Evolutionary conservation across 2,329 filamentous ascomycete species (phyloP), one percentile per base, ranked within the genome.

Genomic region (Aureobasidium pullulans): DNA sequence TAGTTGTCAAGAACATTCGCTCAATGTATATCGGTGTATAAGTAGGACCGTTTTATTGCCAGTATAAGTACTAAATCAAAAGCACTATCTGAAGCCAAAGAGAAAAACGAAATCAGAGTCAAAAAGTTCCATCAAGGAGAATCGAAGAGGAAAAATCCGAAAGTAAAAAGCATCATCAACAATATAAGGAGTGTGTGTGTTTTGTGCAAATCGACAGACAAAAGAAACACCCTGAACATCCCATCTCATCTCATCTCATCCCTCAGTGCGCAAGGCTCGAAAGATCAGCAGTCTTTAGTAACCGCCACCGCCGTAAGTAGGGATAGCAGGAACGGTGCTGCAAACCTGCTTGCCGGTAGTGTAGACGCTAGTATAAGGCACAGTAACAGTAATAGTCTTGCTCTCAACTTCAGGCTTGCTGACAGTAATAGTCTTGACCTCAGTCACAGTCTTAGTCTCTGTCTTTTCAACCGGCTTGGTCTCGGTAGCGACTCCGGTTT

Each of bases 351-450:
- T 57, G 32, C 34, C 43, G 28, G 42, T 19, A 1, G 16, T 43
- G 31, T 19, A 29, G 6, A 10, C 19, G 4, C 19, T 32, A n/a
- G 43, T 57, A 1, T 10, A 19, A 8, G 54, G 54, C 32, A 47
- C 43, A 10, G 54, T 57, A 16, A 43, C 8, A 9, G 43, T 47
- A 4, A 47, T 28, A 4, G 42, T 34, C 19, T 40, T 48, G 43
- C 37, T 57, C 31, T 47, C 43, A 23, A 57, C 54, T 28, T 47
- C 39, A 2, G 31, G 19, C 10, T 39, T 36, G n/a, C 13, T 47
- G 32, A 34, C 42, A 7, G 54, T 57, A 16, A 57, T 9, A n/a
- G 54, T 57, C 54, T 57, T 48, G 42, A 37, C 32, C 16, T 39
- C 42, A n/a, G 54, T 57, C 6, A 57, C 42, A 2, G 19, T 57